Evolutionary conservation across 306 rosid species (phyloP), one percentile per base, ranked within the genome.

Genomic region (Rubus parviflorus): DNA sequence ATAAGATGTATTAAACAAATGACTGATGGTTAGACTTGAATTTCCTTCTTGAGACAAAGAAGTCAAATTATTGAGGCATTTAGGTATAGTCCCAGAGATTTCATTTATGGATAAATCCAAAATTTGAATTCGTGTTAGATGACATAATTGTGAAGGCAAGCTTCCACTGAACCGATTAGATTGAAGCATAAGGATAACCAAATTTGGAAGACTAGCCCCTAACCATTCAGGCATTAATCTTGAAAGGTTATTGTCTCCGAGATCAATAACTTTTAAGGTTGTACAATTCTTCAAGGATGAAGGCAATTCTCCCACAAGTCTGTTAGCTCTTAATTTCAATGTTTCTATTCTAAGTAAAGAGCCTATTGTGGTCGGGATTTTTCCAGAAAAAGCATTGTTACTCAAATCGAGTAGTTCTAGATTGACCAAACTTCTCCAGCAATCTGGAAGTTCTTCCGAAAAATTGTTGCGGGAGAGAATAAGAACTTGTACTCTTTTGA

Each of bases 91-190:
- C 51, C 80, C 77, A 3, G n/a, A 41, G 2, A 84, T 3, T 23
- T 70, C 4, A 45, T 77, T 81, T 2, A 5, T 0, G 0, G 81
- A 75, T 2, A 81, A 15, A 47, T 73, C 82, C 25, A 81, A 70
- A n/a, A 54, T n/a, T 68, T 77, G 72, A 16, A 77, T 19, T 12
- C 19, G 0, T 23, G 30, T 1, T 3, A 77, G 43, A 5, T 42
- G 35, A 4, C 75, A 82, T 3, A 54, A 0, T 9, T 60, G 38
- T 2, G 40, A 2, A 4, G 84, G 77, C 9, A 80, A 19, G 4
- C 9, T 30, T 56, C 80, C 82, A 7, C 12, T 2, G 40, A 80
- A 45, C 0, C 14, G 13, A 57, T 81, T 84, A 0, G 43, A 46
- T 0, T 41, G 51, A 1, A 80, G 65, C 22, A 79, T 67, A 0